These are phyloP conservation scores for Xeromyces bisporus DNA, from an alignment of 495 filamentous ascomycete species.

Conservation along the genomic window DNA sequence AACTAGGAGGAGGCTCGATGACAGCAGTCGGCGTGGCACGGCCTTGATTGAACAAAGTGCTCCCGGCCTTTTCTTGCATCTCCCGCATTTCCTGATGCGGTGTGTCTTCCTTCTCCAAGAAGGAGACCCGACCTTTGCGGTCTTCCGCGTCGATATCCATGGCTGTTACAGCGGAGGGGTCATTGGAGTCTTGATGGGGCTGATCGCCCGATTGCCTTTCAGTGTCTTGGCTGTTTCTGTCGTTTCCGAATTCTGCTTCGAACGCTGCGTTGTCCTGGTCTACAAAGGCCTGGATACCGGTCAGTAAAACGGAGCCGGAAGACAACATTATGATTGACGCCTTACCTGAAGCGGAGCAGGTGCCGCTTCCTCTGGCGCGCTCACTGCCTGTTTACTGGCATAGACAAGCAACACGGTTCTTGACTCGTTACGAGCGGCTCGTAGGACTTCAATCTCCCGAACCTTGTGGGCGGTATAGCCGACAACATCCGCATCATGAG, in stretches of 20 bases:
- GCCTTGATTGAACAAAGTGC: slow-evolving; percentile 9
- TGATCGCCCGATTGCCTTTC: not conserved
- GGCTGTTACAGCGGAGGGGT: not conserved
- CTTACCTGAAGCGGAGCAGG: slow-evolving; percentile 28
- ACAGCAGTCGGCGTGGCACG: too few species aligned
- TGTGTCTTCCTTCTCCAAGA: slow-evolving; percentile 15
- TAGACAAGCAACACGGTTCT: slow-evolving; percentile 33
- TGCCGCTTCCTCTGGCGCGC: slow-evolving; percentile 12
- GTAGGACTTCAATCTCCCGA: slow-evolving; percentile 32
- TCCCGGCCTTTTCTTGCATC: slow-evolving; percentile 20
- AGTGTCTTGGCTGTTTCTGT: not conserved
- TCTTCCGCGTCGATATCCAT: slow-evolving; percentile 26
- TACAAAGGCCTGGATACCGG: slow-evolving; percentile 25
- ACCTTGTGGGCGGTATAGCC: slow-evolving; percentile 31
- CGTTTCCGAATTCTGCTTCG: slow-evolving; percentile 18
- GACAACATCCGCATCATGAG: slow-evolving; percentile 20
- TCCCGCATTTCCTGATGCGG: slow-evolving; percentile 28
- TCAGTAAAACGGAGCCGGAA: slow-evolving; percentile 1
- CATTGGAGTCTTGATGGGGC: not conserved
- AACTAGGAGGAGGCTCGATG: too few species aligned
- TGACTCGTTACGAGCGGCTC: slow-evolving; percentile 34
- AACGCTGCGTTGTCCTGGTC: slow-evolving; percentile 31
- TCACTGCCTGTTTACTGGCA: slow-evolving; percentile 29
- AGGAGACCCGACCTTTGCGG: slow-evolving; percentile 23
- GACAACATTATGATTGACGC: not conserved